Base-by-base conservation (phyloP, 371 early-diverging fungal species). In the Mortierella sp. region DNA sequence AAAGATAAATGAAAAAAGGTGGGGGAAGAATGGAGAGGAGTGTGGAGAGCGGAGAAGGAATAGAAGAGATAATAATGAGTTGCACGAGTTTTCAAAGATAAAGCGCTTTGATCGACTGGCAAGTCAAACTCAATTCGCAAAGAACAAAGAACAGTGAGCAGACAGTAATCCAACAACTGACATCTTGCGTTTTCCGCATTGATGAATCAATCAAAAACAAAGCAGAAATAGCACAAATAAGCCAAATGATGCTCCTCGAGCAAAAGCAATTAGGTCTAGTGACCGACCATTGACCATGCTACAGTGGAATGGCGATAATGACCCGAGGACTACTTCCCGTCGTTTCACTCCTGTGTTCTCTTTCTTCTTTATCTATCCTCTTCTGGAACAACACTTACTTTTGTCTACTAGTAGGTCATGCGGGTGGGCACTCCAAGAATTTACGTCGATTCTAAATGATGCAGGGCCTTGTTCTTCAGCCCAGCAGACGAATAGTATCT, bases 201-300 rank as follows among this genome's bases (percentile, higher is more conserved):
- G 51, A 49, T 20, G 8, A 4, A 2, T n/a, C 51, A 51, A n/a
- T 8, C 8, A 51, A 18, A 18, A n/a, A 18, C n/a, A n/a, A n/a
- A n/a, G n/a, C 51, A 51, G 51, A 51, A 51, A 51, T 51, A 51
- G 51, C n/a, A 51, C n/a, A 51, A 51, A 51, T n/a, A 51, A 51
- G n/a, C n/a, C 51, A n/a, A 51, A 51, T 16, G 47, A 47, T n/a
- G 51, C 51, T 51, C n/a, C 9, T 51, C 45, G 16, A 45, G 18
- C 35, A 35, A 5, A 4, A 32, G 35, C n/a, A n/a, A n/a, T n/a
- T n/a, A n/a, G n/a, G n/a, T n/a, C n/a, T 35, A 35, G 35, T 35
- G 35, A 35, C 12, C 45, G 45, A 2, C 12, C 45, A 45, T 45
- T 18, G 18, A 45, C 45, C 12, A 45, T 18, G 18, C 10, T 18